phyloP scores from a whole-genome alignment of 2,329 filamentous ascomycete genomes.

The Immersiporthe knoxdaviesiana region DNA sequence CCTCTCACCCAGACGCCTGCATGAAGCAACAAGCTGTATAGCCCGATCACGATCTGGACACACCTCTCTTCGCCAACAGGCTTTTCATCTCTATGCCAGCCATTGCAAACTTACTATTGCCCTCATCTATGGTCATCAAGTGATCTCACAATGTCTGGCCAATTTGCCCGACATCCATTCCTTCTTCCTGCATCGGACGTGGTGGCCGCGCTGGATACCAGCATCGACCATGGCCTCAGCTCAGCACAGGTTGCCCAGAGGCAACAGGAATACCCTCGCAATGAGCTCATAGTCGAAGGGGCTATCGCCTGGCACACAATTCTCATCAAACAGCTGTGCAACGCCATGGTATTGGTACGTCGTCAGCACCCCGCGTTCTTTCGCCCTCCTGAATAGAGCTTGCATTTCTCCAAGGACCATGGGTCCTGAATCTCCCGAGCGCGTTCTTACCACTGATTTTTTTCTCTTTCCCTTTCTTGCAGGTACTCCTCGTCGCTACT shows the following conservation, averaged over 20 bases:
- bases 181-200: conserved; percentile 66
- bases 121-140: conserved; percentile 20
- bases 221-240: conserved; percentile 69
- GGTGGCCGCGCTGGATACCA: conserved; percentile 62
- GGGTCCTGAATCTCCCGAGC: conserved; percentile 39
- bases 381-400: too few relatives aligned
- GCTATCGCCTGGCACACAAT: conserved; percentile 74
- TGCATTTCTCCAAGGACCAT: neutral
- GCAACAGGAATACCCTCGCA: conserved; percentile 63
- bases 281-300: conserved; percentile 71
- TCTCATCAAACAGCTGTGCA: conserved; percentile 71
- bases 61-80: neutral
- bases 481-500: conserved; percentile 80
- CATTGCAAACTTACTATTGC: neutral
- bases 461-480: too few relatives aligned
- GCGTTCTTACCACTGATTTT: conserved; percentile 46
- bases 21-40: neutral
- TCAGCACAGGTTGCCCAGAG: conserved; percentile 61
- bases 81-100: neutral
- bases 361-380: neutral
- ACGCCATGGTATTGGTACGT: conserved; percentile 75
- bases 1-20: conserved; percentile 17
- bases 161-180: conserved; percentile 61
- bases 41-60: too few relatives aligned
- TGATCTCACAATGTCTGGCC: conserved; percentile 45